phyloP scores from a whole-genome alignment of 2,329 filamentous ascomycete species.

The Alternaria sp. region DNA sequence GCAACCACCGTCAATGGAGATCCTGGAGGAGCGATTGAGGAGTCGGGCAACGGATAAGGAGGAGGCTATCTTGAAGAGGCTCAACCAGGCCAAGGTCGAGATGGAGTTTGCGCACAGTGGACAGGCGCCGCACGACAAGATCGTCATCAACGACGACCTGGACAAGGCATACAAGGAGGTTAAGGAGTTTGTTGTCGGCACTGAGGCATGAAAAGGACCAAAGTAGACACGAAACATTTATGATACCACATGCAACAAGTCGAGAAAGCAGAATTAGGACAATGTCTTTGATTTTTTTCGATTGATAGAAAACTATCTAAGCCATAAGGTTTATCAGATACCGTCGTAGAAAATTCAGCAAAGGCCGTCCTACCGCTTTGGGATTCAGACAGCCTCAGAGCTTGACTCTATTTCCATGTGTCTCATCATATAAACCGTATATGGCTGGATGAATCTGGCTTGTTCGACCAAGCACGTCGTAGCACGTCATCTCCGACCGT shows the following conservation, averaged over 20 bases:
- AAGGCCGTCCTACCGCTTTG: slow-evolving; percentile 56
- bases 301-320: slow-evolving; percentile 34
- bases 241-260: slow-evolving; percentile 19
- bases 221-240: background rate
- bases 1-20: slow-evolving; percentile 77
- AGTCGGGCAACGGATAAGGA: slow-evolving; percentile 56
- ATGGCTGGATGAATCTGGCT: slow-evolving; percentile 64
- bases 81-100: slow-evolving; percentile 59
- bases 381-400: slow-evolving; percentile 74
- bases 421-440: slow-evolving; percentile 81
- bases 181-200: slow-evolving; percentile 60
- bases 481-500: slow-evolving; percentile 30
- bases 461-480: slow-evolving; percentile 71
- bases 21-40: slow-evolving; percentile 70
- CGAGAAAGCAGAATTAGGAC: background rate
- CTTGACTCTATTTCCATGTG: slow-evolving; percentile 96
- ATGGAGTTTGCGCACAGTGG: slow-evolving; percentile 52
- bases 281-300: background rate
- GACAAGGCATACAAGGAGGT: slow-evolving; percentile 61
- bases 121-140: slow-evolving; percentile 60
- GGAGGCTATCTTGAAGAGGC: slow-evolving; percentile 57
- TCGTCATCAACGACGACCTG: slow-evolving; percentile 62
- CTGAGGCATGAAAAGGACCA: slow-evolving; percentile 29
- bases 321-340: slow-evolving; percentile 56
- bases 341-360: slow-evolving; percentile 57